phyloP scores from a whole-genome alignment of 2,329 filamentous ascomycete species.

The Talaromyces sp. region DNA sequence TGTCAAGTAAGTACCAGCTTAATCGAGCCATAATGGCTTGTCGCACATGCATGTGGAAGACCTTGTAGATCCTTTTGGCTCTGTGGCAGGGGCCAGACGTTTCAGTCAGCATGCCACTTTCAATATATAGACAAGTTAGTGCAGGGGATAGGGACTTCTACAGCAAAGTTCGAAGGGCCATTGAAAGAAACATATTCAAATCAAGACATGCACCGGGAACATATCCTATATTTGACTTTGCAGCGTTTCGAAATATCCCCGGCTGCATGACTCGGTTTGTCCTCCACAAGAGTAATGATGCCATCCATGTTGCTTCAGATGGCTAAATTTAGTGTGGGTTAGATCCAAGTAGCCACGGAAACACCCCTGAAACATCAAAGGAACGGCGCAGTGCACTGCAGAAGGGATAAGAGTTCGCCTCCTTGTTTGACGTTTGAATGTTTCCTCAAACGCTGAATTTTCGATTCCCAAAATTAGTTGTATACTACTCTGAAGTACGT shows the following conservation, averaged over 20 bases:
- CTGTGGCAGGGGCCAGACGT: constrained; percentile 1
- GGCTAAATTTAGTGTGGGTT: not conserved
- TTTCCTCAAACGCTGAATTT: not conserved
- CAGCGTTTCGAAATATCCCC: not conserved
- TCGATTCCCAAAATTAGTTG: not conserved
- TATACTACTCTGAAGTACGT: not conserved
- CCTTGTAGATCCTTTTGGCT: constrained; percentile 1
- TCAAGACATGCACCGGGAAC: not conserved
- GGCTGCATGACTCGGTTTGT: not conserved
- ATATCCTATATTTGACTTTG: not conserved
- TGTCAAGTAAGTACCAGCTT: not conserved
- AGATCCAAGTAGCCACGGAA: not conserved
- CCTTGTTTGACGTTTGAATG: not conserved
- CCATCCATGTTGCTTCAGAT: not conserved
- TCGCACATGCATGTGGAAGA: not conserved
- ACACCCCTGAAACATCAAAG: not conserved
- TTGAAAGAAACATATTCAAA: not conserved
- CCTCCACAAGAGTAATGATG: not conserved
- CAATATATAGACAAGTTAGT: not conserved
- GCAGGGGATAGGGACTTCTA: not conserved
- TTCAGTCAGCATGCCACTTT: not conserved
- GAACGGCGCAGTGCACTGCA: not conserved
- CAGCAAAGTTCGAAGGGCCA: not conserved
- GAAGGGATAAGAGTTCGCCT: not conserved
- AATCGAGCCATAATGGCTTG: not conserved